phyloP scores from a whole-genome alignment of 352 stramenopile species.

The Globisporangium megalacanthum region DNA sequence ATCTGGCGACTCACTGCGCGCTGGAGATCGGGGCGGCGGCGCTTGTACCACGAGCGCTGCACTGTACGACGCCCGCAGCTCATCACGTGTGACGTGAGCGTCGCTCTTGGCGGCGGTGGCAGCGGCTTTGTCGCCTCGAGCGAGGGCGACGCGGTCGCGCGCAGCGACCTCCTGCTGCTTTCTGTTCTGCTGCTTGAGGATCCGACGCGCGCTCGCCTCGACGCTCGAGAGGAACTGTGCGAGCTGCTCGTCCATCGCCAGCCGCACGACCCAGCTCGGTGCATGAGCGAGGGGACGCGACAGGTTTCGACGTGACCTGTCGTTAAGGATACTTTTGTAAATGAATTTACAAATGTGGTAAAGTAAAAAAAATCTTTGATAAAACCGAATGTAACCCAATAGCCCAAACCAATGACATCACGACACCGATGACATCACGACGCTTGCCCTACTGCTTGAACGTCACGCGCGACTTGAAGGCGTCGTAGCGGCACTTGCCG shows the following conservation, averaged over 20 bases:
- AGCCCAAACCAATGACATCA: background rate
- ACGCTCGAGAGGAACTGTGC: slow-evolving; percentile 79
- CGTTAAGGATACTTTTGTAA: too few relatives aligned
- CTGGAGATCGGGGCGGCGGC: slow-evolving; percentile 19
- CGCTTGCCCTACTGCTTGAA: slow-evolving; percentile 26
- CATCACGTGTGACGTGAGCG: slow-evolving; percentile 34
- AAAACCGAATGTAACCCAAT: background rate
- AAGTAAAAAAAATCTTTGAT: background rate
- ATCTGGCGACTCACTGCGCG: slow-evolving; percentile 17
- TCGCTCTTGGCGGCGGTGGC: slow-evolving; percentile 8
- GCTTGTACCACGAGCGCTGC: slow-evolving; percentile 47
- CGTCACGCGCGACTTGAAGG: slow-evolving; percentile 60
- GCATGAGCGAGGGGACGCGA: background rate
- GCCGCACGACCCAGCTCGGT: slow-evolving; percentile 19
- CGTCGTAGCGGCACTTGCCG: slow-evolving; percentile 62
- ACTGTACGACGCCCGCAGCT: slow-evolving; percentile 54
- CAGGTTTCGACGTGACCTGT: background rate
- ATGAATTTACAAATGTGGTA: background rate
- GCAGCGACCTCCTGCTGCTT: slow-evolving; percentile 57
- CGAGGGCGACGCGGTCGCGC: slow-evolving; percentile 38
- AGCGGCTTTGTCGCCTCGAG: slow-evolving; percentile 20
- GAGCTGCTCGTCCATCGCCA: slow-evolving; percentile 37
- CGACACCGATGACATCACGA: background rate
- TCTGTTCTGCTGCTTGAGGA: slow-evolving; percentile 80
- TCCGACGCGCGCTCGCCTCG: slow-evolving; percentile 63